Evolutionary conservation across 306 rosid genomes (phyloP).

Genomic region (Prunus padus): DNA sequence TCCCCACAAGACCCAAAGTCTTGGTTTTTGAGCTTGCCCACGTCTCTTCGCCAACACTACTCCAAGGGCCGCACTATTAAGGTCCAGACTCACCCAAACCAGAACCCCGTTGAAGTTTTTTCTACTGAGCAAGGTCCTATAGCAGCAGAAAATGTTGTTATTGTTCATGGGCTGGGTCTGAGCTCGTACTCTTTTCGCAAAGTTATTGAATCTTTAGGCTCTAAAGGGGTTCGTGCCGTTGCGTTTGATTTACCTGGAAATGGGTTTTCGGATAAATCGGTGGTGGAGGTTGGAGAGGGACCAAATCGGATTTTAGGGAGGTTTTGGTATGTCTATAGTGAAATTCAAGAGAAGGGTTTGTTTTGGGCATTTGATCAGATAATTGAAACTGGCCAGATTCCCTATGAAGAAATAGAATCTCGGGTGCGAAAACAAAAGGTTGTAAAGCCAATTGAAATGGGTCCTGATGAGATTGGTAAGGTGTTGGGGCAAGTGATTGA

Average conservation of each 20-base stretch:
- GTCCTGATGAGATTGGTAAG: slow-evolving; percentile 60
- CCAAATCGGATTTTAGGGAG: slow-evolving; percentile 59
- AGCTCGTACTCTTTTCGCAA: slow-evolving; percentile 69
- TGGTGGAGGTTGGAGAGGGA: slow-evolving; percentile 44
- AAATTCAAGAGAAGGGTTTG: slow-evolving; percentile 75
- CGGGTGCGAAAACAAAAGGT: slow-evolving; percentile 54
- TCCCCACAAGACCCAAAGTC: slow-evolving; percentile 62
- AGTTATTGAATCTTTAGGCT: slow-evolving; percentile 37
- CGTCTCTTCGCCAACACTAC: slow-evolving; percentile 68
- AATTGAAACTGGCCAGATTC: slow-evolving; percentile 85
- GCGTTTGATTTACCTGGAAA: slow-evolving; percentile 82
- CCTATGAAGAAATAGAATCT: slow-evolving; percentile 71
- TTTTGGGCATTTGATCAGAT: slow-evolving; percentile 97
- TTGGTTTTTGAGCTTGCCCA: slow-evolving; percentile 74
- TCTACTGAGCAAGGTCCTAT: slow-evolving; percentile 42
- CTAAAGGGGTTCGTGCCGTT: slow-evolving; percentile 52
- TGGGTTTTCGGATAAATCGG: slow-evolving; percentile 80
- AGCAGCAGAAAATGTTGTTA: slow-evolving; percentile 48
- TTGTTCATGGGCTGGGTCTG: slow-evolving; percentile 71
- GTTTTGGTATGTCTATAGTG: slow-evolving; percentile 62
- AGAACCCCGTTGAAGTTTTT: slow-evolving; percentile 62
- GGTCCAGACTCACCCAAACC: slow-evolving; percentile 56
- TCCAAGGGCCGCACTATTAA: slow-evolving; percentile 72
- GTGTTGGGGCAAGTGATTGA: slow-evolving; percentile 74
- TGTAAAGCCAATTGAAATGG: slow-evolving; percentile 54